Evolutionary conservation across 192 early-diverging fungal genomes (phyloP), one percentile per base, ranked within the genome.

Genomic region (Gigaspora rosea): DNA sequence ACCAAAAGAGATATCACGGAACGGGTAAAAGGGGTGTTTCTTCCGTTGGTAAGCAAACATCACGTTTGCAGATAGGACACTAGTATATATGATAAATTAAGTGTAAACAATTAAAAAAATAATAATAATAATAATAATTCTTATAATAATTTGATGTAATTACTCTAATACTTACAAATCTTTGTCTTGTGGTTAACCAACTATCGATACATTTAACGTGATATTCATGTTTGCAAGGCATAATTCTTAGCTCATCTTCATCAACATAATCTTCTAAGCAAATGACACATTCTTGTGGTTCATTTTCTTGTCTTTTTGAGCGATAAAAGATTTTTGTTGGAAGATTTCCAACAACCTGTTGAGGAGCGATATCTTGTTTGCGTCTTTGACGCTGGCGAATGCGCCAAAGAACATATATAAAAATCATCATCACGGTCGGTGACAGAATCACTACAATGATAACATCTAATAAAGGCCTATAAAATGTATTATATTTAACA

Each of bases 201-300:
- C 86, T 90, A 77, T 99, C 97, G 36, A 99, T 91, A 79, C 97
- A 99, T 20, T 80, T 80, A 20, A 89, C 85, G 78, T 99, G 97
- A 77, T 94, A 98, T 75, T 94, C 88, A 79, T 99, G 97, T 57
- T 81, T 86, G 82, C 97, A 99, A 8, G 93, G 92, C 58, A 99
- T 81, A 11, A 92, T 86, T 13, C 96, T 82, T 27, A 97, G 78
- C 76, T 91, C 86, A 18, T 94, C 92, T 22, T 91, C 93, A 75
- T 92, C 89, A 16, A 85, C 82, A 86, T 93, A 98, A 66, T 96
- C 94, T 10, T 97, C 96, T 73, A 99, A 83, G 84, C 97, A 99
- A 35, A 99, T 97, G 7, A 92, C 90, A 82, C 97, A 99, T 51
- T 90, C 90, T 5, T 89, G 86, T 10, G 91, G 95, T 41, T 94